These are phyloP conservation scores for Suhomyces choctaworum DNA, from an alignment of 1,139 yeast genomes.

Conservation along the genomic window DNA sequence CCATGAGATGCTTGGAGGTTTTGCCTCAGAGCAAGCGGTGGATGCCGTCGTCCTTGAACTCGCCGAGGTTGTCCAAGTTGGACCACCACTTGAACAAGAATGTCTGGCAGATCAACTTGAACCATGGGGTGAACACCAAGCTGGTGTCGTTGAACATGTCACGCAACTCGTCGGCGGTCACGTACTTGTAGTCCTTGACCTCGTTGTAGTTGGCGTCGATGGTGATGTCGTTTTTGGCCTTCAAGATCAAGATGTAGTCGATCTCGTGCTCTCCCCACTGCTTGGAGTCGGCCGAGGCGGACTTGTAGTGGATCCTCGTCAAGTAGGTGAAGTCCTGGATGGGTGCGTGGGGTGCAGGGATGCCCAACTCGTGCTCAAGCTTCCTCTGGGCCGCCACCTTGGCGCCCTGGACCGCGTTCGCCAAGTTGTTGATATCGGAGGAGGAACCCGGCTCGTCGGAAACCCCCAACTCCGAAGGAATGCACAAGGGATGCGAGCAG, in stretches of 20 bases:
- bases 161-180: conserved; percentile 63
- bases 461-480: conserved; percentile 74
- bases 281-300: conserved; percentile 68
- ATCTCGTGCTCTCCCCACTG: conserved; percentile 98
- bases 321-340: conserved; percentile 71
- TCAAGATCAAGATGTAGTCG: conserved; percentile 85
- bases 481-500: conserved; percentile 94
- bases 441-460: conserved; percentile 21
- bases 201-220: conserved; percentile 70
- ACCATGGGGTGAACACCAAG: conserved; percentile 93
- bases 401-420: conserved; percentile 68
- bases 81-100: conserved; percentile 95
- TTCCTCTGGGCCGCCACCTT: conserved; percentile 90
- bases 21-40: conserved; percentile 43
- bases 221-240: conserved; percentile 54
- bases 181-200: conserved; percentile 79
- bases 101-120: conserved; percentile 88
- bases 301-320: conserved; percentile 92
- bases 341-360: conserved; percentile 62
- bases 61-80: conserved; percentile 55
- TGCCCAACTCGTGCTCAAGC: conserved; percentile 90
- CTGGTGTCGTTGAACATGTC: conserved; percentile 68
- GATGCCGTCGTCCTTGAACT: conserved; percentile 45
- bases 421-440: conserved; percentile 42
- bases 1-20: too few relatives aligned